Percentiles rank a stretch among this genome's conserved stretches.
Conservation (phyloP, 208 protist genomes). For the Angomonas ambiguus region DNA sequence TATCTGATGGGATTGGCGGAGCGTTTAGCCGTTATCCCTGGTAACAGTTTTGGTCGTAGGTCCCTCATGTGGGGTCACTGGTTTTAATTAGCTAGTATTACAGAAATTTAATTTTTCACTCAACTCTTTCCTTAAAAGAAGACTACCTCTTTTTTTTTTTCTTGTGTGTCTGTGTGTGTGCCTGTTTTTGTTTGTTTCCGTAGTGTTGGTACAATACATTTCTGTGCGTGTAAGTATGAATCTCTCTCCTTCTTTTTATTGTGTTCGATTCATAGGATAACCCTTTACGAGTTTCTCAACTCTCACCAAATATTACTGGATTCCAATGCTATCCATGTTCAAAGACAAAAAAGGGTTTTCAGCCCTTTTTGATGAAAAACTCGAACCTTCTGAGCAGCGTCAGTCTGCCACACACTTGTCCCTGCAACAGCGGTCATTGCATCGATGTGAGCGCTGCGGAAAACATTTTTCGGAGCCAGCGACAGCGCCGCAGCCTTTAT, state of each 20-base stretch:
- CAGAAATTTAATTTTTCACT: constrained; percentile 15
- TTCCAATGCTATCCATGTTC: constrained; percentile 64
- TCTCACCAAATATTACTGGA: not conserved
- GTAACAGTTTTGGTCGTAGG: constrained; percentile 72
- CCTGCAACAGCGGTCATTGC: constrained; percentile 13
- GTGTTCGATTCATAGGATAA: not conserved
- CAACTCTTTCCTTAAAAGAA: not conserved
- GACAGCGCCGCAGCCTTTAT: not conserved
- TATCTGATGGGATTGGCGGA: constrained; percentile 88
- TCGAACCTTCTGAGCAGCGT: not conserved
- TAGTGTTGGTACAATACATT: constrained; percentile 9
- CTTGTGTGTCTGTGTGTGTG: not conserved
- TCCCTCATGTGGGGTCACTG: constrained; percentile 88
- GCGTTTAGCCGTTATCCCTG: constrained; percentile 71
- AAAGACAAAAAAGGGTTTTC: constrained; percentile 65
- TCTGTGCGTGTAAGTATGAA: no score
- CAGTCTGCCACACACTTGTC: not conserved
- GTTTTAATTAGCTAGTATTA: constrained; percentile 42
- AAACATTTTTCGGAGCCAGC: constrained; percentile 29
- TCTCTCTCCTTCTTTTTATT: constrained; percentile 14
- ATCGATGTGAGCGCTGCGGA: constrained; percentile 55
- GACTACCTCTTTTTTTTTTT: constrained; percentile 3
- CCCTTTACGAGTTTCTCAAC: no score
- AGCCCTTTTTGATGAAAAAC: constrained; percentile 33
- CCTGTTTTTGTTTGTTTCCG: constrained; percentile 10